Percentiles rank a stretch among this genome's conserved stretches.
phyloP scores from a whole-genome alignment of 75 land plant species.

The Cupressus sempervirens region DNA sequence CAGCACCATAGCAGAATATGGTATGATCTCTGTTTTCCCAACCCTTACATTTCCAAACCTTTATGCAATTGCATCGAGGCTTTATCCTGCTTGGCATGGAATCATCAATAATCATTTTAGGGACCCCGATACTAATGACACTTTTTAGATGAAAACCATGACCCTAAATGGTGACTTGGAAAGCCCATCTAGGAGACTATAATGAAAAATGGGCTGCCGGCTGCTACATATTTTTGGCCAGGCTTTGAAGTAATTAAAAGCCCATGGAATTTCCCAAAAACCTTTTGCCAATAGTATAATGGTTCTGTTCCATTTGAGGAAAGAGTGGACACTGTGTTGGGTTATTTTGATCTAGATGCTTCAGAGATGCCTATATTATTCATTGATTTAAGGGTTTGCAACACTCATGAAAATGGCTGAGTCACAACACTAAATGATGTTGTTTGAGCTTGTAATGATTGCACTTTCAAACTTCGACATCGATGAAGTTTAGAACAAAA shows the following conservation, averaged over 20 bases:
- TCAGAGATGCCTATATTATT: conserved; percentile 53
- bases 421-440: neutral
- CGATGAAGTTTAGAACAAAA: neutral
- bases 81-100: conserved; percentile 90
- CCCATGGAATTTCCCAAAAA: conserved; percentile 47
- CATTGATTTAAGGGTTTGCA: neutral
- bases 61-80: conserved; percentile 92
- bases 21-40: conserved; percentile 92
- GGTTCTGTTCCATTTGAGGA: conserved; percentile 67
- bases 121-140: conserved; percentile 57
- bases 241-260: conserved; percentile 82
- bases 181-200: conserved; percentile 94
- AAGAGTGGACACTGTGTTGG: conserved; percentile 67
- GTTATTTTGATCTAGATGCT: conserved; percentile 56
- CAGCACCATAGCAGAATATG: conserved; percentile 79
- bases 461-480: neutral
- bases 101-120: conserved; percentile 72
- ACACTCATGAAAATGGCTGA: neutral
- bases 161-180: conserved; percentile 92
- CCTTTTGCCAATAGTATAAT: conserved; percentile 51
- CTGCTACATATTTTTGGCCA: conserved; percentile 93
- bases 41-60: conserved; percentile 93
- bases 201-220: conserved; percentile 59
- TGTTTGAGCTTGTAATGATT: neutral
- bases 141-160: conserved; percentile 55